These are phyloP conservation scores for Xylariaceae sp. DNA, from an alignment of 2,329 filamentous ascomycete species.

Conservation along the genomic window DNA sequence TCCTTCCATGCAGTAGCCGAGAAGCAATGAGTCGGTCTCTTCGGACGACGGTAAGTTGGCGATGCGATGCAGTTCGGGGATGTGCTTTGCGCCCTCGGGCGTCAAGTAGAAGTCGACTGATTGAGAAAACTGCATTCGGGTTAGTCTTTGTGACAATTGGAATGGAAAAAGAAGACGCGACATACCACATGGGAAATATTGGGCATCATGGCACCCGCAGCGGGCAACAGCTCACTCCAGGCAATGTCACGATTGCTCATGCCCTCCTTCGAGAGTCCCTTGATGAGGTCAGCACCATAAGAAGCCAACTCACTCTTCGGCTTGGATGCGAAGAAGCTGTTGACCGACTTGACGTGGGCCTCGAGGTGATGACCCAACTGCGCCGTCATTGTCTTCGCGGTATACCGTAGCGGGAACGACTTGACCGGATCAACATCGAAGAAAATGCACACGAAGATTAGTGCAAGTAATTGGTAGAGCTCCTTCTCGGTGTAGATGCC, in stretches of 20 bases:
- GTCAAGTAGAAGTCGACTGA: conserved; percentile 68
- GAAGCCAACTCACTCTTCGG: conserved; percentile 48
- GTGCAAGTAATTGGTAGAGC: conserved; percentile 50
- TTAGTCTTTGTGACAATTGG: conserved; percentile 15
- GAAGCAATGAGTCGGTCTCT: conserved; percentile 57
- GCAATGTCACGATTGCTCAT: conserved; percentile 61
- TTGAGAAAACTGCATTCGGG: conserved; percentile 56
- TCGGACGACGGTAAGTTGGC: conserved; percentile 50
- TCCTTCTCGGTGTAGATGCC: conserved; percentile 54
- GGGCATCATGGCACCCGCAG: conserved; percentile 60
- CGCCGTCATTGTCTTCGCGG: conserved; percentile 44
- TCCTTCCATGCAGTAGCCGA: conserved; percentile 67
- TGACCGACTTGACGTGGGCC: conserved; percentile 15
- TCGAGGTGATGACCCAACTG: conserved; percentile 47
- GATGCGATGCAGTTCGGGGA: conserved; percentile 56
- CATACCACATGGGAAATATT: conserved; percentile 63
- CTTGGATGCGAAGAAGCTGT: conserved; percentile 37
- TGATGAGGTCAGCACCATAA: conserved; percentile 62
- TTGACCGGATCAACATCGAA: conserved; percentile 53
- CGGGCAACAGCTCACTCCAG: conserved; percentile 65
- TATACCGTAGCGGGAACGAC: conserved; percentile 49
- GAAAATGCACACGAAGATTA: conserved; percentile 54
- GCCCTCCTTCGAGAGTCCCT: conserved; percentile 58
- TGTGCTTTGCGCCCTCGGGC: conserved; percentile 47
- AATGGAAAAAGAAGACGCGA: conserved; percentile 7